phyloP scores from a whole-genome alignment of 108 stramenopile species.

The Phaeodactylum tricornutum region DNA sequence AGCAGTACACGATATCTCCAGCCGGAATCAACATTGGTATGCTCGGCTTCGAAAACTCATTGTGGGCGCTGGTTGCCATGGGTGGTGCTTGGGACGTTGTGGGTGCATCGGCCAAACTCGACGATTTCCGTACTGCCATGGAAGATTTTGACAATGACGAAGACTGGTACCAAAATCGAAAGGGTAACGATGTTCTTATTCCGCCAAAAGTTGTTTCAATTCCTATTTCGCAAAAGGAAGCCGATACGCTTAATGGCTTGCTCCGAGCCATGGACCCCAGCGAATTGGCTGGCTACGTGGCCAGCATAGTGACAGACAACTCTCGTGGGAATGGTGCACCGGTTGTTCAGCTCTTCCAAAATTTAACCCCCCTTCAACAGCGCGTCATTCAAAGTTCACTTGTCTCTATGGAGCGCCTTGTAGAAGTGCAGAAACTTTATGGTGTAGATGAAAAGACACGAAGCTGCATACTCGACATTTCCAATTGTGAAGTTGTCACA shows the following conservation, averaged over 20 bases:
- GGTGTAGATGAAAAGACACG: slow-evolving; percentile 39
- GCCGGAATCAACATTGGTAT: slow-evolving; percentile 67
- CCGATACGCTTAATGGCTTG: slow-evolving; percentile 25
- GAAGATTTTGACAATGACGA: slow-evolving; percentile 2
- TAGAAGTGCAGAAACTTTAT: slow-evolving; percentile 56
- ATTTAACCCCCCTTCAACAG: slow-evolving; percentile 44
- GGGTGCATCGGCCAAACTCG: slow-evolving; percentile 43
- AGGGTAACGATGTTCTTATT: slow-evolving; percentile 1
- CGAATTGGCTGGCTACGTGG: slow-evolving; percentile 74
- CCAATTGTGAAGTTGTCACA: slow-evolving; percentile 58
- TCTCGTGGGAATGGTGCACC: slow-evolving; percentile 24
- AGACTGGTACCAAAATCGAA: too few relatives aligned
- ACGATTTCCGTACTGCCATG: slow-evolving; percentile 11
- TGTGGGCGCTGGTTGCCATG: slow-evolving; percentile 62
- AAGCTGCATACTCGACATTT: slow-evolving; percentile 49
- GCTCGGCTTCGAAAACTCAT: slow-evolving; percentile 68
- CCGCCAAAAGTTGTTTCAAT: too few relatives aligned
- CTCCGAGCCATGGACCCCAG: slow-evolving; percentile 32
- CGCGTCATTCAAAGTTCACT: slow-evolving; percentile 58
- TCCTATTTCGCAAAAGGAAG: slow-evolving; percentile 46
- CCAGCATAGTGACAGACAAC: slow-evolving; percentile 56
- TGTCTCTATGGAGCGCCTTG: slow-evolving; percentile 43
- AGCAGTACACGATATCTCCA: slow-evolving; percentile 35
- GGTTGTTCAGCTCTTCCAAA: slow-evolving; percentile 44
- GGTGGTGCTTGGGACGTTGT: slow-evolving; percentile 70